Percentiles rank a stretch among this genome's conserved stretches.
These are phyloP conservation scores for Bipolaris victoriae DNA, from an alignment of 2,329 filamentous ascomycete genomes.

Conservation along the genomic window DNA sequence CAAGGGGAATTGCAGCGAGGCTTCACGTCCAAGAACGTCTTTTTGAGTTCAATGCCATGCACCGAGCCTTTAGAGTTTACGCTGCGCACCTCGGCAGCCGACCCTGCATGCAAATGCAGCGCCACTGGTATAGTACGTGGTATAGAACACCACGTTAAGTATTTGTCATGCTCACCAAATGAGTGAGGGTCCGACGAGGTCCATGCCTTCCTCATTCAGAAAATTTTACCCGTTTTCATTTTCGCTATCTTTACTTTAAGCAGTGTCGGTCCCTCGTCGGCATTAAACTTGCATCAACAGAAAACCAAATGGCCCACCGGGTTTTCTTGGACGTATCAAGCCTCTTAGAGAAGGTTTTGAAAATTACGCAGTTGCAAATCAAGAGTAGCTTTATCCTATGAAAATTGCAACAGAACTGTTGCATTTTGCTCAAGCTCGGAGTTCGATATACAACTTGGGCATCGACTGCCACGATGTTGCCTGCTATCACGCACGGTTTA, in stretches of 20 bases:
- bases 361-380: background rate
- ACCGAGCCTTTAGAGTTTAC: background rate
- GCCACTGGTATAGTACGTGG: background rate
- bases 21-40: background rate
- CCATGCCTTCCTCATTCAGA: background rate
- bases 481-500: background rate
- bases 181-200: background rate
- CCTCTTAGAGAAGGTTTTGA: background rate
- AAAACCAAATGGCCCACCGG: background rate
- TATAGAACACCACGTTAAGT: background rate
- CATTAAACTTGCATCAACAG: background rate
- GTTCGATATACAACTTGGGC: background rate
- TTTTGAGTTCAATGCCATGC: background rate
- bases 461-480: background rate
- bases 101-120: background rate
- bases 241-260: background rate
- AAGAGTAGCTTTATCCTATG: background rate
- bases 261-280: background rate
- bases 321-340: background rate
- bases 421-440: background rate
- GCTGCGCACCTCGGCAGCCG: background rate
- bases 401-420: background rate
- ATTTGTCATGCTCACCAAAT: constrained; percentile 1
- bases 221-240: background rate
- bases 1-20: background rate